Evolutionary conservation across 805 yeast genomes (phyloP), one percentile per base, ranked within the genome.

Genomic region (Candida maesae): DNA sequence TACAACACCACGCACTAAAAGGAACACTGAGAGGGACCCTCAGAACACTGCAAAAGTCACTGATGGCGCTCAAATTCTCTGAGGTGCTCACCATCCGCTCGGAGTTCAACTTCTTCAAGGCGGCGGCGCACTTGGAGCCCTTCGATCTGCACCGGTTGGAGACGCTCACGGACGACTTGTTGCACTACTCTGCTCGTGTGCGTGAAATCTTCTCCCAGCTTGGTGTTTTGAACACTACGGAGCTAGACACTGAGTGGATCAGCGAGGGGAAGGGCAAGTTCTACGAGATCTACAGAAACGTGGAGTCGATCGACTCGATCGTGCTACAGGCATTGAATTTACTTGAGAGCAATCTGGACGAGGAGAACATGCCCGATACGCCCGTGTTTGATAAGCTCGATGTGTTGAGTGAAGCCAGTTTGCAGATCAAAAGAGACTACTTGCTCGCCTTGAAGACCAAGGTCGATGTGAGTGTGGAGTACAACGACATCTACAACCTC

Each of bases 391-490:
- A 56, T 46, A 35, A 57, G 60, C 14, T 71, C 60, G 50, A 53
- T 44, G 12, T 55, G 59, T 36, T 65, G 63, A 44, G 70, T 58
- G 51, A 50, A 49, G 9, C 47, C 51, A 33, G 46, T 44, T 23
- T 52, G 24, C 37, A 33, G 8, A 42, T 56, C n/a, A 54, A 67
- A 17, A 60, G 61, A 39, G 58, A 56, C 13, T 40, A 53, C 33
- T 38, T 64, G 13, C 38, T 53, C 2, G 47, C 53, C 0, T 55
- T 62, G 36, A 66, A 67, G 50, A 44, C 55, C 18, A 52, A 56
- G 28, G 52, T 71, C 6, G 75, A 67, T 40, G 56, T 70, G 4
- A 60, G 70, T 1, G 55, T 63, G 12, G 76, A 73, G 44, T 73
- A 63, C 49, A 55, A 64, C 41, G 81, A 75, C 44, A 63, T 75